Evolutionary conservation across 352 stramenopile genomes (phyloP), one percentile per base, ranked within the genome.

Genomic region (Hyaloperonospora brassicae): DNA sequence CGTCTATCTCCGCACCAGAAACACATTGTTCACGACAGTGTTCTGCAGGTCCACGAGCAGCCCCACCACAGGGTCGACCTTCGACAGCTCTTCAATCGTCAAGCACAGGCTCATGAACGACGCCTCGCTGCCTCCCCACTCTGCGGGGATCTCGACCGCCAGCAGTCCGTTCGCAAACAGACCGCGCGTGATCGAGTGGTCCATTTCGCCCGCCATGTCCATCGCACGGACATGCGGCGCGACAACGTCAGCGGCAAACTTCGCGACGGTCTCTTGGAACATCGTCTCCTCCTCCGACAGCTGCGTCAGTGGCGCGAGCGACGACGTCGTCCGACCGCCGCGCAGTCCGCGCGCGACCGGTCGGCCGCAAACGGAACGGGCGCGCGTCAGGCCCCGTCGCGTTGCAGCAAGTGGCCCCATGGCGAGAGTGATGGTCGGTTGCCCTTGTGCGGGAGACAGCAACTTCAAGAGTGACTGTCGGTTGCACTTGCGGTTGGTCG

Each of bases 31-130:
- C 21, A 97, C 82, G 53, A 95, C 80, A 0, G 84, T 95, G 62
- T 95, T 95, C 63, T 98, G 96, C 55, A 98, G 86, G 51, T 98
- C 96, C 10, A 96, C 95, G 21, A 98, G 73, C 35, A 98, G 85
- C 7, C 86, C 87, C 2, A 98, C 89, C 2, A 89, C 89, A 4
- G 95, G 93, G 62, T 99, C 96, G 13, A 98, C 84, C 56, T 95
- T 89, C 7, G 91, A 97, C 21, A 98, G 70, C 78, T 98, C 95
- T 72, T 99, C 95, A 34, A 99, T 96, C 10, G 92, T 96, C 40
- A 98, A 77, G 54, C 89, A 96, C 21, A 96, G 76, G 24, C 80
- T 93, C 67, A 97, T 97, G 67, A 98, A 99, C 13, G 80, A 96
- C 23, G 97, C 84, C 36, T 93, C 95, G 24, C 73, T 91, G 34